Evolutionary conservation across 805 yeast species (phyloP), one percentile per base, ranked within the genome.

Genomic region (Grigorovia humatica): DNA sequence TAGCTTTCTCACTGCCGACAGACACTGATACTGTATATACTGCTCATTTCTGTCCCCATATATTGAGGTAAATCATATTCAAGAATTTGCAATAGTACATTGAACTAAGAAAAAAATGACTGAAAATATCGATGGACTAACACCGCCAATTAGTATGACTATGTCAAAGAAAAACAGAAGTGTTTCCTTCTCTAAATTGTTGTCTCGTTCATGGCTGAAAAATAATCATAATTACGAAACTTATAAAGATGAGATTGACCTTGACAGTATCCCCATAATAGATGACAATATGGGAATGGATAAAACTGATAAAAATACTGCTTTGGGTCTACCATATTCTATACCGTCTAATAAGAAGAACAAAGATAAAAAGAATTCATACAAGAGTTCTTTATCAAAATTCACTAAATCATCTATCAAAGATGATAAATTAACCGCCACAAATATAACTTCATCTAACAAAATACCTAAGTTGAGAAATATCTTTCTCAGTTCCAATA

Each of bases 181-280:
- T 20, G 55, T 59, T 13, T 63, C 67, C 1, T 60, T 63, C 29
- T 57, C 64, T 1, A 63, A 61, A 44, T 43, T 59, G 41, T 44
- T 61, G 15, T 47, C 59, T 18, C 49, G 54, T 12, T 51, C 61
- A 1, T 54, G 61, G 52, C 48, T 51, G 41, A 53, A 52, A 38
- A 38, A 8, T 38, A 15, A 15, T 38, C 42, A 38, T 38, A 32
- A 32, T n/a, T n/a, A 44, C 35, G 32, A 44, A 32, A 30, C 18
- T 20, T 17, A 38, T 30, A 20, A 30, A 11, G n/a, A 27, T 44
- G 20, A 23, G 9, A 27, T 23, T 11, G 20, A 27, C 27, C 11
- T 19, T 30, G 41, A 38, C 9, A 46, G 48, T 9, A 13, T 32
- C 38, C 38, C 38, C 11, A 8, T 4, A 9, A 32, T 32, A 32